phyloP scores from a whole-genome alignment of 208 protist species.

The Leishmania lainsoni region DNA sequence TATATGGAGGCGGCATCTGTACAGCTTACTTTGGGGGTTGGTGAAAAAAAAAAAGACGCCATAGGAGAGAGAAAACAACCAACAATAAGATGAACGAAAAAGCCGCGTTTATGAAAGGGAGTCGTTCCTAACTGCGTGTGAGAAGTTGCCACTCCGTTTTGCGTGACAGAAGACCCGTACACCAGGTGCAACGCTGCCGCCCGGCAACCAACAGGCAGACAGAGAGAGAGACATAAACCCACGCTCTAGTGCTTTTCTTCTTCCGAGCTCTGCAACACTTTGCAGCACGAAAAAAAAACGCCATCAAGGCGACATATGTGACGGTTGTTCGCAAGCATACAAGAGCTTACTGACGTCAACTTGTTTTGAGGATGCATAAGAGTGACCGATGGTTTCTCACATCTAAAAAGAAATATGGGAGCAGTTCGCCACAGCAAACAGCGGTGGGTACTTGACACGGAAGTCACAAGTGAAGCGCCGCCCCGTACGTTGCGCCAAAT shows the following conservation, averaged over 20 bases:
- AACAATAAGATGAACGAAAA: background rate
- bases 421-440: background rate
- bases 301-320: background rate
- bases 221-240: background rate
- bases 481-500: conserved; percentile 53
- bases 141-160: background rate
- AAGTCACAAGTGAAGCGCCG: conserved; percentile 17
- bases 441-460: background rate
- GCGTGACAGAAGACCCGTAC: background rate
- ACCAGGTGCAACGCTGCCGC: background rate
- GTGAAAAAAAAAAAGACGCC: conserved; percentile 4
- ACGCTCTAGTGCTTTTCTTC: background rate
- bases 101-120: background rate
- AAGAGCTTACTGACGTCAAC: background rate
- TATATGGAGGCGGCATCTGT: conserved; percentile 21
- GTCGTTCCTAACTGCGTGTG: background rate
- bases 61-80: background rate
- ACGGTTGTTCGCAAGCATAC: background rate
- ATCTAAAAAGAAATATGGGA: background rate
- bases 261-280: background rate
- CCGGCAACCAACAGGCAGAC: background rate
- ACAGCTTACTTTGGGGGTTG: background rate
- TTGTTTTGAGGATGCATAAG: no score
- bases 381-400: background rate
- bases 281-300: background rate